Conservation (phyloP, 2,329 filamentous ascomycete species). For the Calonectria montana region DNA sequence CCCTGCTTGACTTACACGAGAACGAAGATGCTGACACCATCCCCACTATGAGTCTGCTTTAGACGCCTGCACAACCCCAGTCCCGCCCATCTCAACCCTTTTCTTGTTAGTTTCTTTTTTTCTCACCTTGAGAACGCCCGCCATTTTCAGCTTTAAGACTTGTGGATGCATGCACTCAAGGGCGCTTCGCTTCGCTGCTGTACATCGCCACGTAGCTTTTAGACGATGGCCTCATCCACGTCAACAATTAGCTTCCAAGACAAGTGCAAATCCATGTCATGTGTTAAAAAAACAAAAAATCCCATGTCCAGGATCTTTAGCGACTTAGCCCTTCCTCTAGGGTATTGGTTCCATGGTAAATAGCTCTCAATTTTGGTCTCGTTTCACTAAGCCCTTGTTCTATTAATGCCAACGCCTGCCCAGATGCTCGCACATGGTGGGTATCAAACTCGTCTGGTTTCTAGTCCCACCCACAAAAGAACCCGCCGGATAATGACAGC, state of each 20-base stretch:
- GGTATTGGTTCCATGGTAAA: slow-evolving; percentile 17
- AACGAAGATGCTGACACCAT: slow-evolving; percentile 3
- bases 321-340: not conserved
- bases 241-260: slow-evolving; percentile 7
- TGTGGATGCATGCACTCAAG: slow-evolving; percentile 4
- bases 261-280: not conserved
- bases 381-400: slow-evolving; percentile 31
- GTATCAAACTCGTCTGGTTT: slow-evolving; percentile 36
- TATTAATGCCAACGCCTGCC: slow-evolving; percentile 17
- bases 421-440: slow-evolving; percentile 28
- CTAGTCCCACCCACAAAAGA: slow-evolving; percentile 29
- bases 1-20: slow-evolving; percentile 20
- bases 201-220: slow-evolving; percentile 23
- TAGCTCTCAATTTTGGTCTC: slow-evolving; percentile 7
- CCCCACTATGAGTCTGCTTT: slow-evolving; percentile 20
- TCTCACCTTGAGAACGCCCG: not conserved
- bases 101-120: slow-evolving; percentile 5
- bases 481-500: slow-evolving; percentile 26
- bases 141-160: slow-evolving; percentile 7
- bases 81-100: slow-evolving; percentile 3
- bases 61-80: slow-evolving; percentile 7
- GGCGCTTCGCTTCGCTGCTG: slow-evolving; percentile 13
- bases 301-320: slow-evolving; percentile 11
- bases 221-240: slow-evolving; percentile 8
- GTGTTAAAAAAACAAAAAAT: not conserved